Percentiles rank a stretch among this genome's conserved stretches.
These are phyloP conservation scores for Celoporthe dispersa DNA, from an alignment of 2,329 filamentous ascomycete genomes.

Conservation along the genomic window DNA sequence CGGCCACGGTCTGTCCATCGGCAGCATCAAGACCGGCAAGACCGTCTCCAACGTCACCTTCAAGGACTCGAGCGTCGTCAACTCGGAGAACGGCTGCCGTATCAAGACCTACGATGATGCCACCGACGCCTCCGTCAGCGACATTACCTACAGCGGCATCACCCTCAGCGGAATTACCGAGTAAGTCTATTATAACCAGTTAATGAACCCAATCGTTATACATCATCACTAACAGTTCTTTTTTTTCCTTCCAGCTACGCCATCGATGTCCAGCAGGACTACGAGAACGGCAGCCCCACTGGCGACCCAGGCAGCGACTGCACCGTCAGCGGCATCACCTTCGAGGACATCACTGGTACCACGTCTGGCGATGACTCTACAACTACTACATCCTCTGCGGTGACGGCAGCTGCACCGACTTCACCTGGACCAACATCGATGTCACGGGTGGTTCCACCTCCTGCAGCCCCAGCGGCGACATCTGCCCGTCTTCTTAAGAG, in stretches of 20 bases:
- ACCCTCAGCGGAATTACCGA: conserved; percentile 31
- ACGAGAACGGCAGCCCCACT: conserved; percentile 50
- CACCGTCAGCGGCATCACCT: conserved; percentile 55
- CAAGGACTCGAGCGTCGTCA: conserved; percentile 50
- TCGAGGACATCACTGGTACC: conserved; percentile 48
- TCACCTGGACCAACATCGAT: conserved; percentile 55
- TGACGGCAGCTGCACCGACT: conserved; percentile 52
- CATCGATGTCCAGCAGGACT: conserved; percentile 48
- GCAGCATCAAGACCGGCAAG: conserved; percentile 53
- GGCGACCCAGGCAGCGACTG: conserved; percentile 51
- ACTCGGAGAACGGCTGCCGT: conserved; percentile 57
- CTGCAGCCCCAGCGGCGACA: conserved; percentile 15
- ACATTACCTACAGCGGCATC: conserved; percentile 35
- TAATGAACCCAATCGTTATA: no score
- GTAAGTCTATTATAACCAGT: no score
- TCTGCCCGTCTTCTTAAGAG: conserved; percentile 18
- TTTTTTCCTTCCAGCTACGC: conserved; percentile 41
- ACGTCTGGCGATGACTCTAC: conserved; percentile 42
- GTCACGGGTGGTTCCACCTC: conserved; percentile 52
- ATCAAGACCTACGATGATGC: conserved; percentile 55
- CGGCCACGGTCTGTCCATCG: conserved; percentile 49
- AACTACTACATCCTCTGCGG: conserved; percentile 60
- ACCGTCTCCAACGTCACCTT: conserved; percentile 56
- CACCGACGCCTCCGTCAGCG: conserved; percentile 41
- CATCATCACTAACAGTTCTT: background rate